These are phyloP conservation scores for Phytophthora cactorum DNA, from an alignment of 352 stramenopile species.

Conservation along the genomic window DNA sequence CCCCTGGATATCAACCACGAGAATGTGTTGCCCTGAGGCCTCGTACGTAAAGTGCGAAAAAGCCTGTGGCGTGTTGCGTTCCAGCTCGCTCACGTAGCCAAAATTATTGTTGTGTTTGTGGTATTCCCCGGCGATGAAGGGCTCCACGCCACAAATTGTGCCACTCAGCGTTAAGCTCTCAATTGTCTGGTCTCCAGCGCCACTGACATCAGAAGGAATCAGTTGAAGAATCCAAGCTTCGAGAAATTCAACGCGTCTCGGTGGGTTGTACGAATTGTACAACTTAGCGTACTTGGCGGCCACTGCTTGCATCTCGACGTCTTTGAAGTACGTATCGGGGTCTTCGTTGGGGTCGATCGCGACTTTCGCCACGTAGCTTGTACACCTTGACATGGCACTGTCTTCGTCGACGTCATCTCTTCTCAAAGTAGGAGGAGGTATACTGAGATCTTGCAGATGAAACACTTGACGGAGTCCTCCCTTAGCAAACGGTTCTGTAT, in stretches of 20 bases:
- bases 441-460: slow-evolving; percentile 74
- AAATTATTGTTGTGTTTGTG: slow-evolving; percentile 90
- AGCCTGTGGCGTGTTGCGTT: slow-evolving; percentile 83
- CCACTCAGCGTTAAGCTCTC: slow-evolving; percentile 65
- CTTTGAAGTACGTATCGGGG: slow-evolving; percentile 84
- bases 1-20: slow-evolving; percentile 96
- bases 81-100: slow-evolving; percentile 78
- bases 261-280: slow-evolving; percentile 88
- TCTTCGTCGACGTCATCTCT: slow-evolving; percentile 20
- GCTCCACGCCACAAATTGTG: slow-evolving; percentile 80
- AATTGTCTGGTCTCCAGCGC: slow-evolving; percentile 27
- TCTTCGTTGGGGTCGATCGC: slow-evolving; percentile 82
- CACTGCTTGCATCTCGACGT: slow-evolving; percentile 88
- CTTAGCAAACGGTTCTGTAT: slow-evolving; percentile 65
- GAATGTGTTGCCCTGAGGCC: slow-evolving; percentile 86
- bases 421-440: slow-evolving; percentile 26
- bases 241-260: slow-evolving; percentile 75
- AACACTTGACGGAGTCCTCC: slow-evolving; percentile 73
- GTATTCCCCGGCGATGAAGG: slow-evolving; percentile 81
- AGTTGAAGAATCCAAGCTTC: slow-evolving; percentile 81
- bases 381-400: slow-evolving; percentile 37
- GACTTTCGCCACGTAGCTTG: slow-evolving; percentile 80
- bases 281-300: slow-evolving; percentile 78
- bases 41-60: slow-evolving; percentile 95
- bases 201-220: slow-evolving; percentile 39